Evolutionary conservation across 129 eudicot genomes (phyloP), one percentile per base, ranked within the genome.

Genomic region (Silybum marianum): DNA sequence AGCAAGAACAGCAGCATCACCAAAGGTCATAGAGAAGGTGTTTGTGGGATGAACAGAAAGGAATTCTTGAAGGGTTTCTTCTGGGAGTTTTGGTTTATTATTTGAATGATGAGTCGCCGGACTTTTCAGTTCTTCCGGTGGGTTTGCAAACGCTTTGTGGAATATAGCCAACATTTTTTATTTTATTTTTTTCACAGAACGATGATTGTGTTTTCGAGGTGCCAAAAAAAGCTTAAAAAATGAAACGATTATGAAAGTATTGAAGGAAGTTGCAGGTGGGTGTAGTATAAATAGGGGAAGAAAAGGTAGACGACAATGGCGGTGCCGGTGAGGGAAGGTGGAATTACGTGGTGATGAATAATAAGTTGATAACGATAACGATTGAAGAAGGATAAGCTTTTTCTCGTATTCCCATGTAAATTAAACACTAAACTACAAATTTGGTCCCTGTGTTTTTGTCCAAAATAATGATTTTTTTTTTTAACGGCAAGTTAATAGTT

Each of bases 91-190:
- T 0, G 96, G 91, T 71, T 89, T 80, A 23, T 89, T 80, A 23
- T 81, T 80, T 7, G 86, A 24, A 26, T 82, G 72, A 1, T 74
- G 72, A 1, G 97, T 84, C 2, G 85, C 88, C 2, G 99, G 99
- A 75, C 97, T 90, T 70, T 92, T 88, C 0, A 95, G 95, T 88
- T 95, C 97, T 72, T 92, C 94, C 9, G 99, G 99, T 67, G 99
- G 99, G 84, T 95, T 84, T 72, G 97, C 94, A 81, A 95, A 90
- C 26, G 97, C 94, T 79, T 95, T 85, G 26, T 88, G 96, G 72
- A 95, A 95, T 85, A 95, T 95, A 0, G 97, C 99, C 90, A 95
- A 78, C 99, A 95, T 95, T 74, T 65, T 18, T n/a, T n/a, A n/a
- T 39, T 26, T 2, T 26, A 26, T 26, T 3, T 60, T 38, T 58